Percentiles rank a stretch among this genome's conserved stretches.
These are phyloP conservation scores for Eutrema salsugineum DNA, from an alignment of 441 rosid species.

Conservation along the genomic window DNA sequence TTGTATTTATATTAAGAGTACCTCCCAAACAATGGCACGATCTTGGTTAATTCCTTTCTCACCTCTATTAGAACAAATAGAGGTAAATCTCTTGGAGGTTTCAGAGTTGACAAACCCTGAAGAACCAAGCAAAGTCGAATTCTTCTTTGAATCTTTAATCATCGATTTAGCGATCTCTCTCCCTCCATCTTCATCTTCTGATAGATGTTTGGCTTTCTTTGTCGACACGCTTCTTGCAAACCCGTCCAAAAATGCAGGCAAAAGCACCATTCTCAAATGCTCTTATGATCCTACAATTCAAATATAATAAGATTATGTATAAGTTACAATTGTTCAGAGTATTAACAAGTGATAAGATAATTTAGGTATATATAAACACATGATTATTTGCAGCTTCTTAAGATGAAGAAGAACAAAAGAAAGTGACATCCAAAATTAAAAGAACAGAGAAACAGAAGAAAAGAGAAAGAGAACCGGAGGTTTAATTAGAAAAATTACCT, in stretches of 20 bases:
- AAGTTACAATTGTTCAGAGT: neutral
- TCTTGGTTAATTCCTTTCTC: constrained; percentile 87
- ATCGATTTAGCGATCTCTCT: constrained; percentile 61
- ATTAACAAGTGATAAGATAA: neutral
- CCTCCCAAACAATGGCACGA: constrained; percentile 84
- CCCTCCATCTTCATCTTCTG: constrained; percentile 39
- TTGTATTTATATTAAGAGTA: constrained; percentile 27
- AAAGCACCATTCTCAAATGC: constrained; percentile 28
- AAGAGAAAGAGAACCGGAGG: neutral
- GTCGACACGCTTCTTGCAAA: constrained; percentile 50
- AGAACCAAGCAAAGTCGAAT: constrained; percentile 53
- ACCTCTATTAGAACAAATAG: constrained; percentile 75
- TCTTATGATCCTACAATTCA: constrained; percentile 13
- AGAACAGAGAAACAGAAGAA: neutral
- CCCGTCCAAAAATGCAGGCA: constrained; percentile 65
- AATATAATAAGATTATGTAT: neutral
- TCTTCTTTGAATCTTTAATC: constrained; percentile 69
- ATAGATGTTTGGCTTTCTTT: constrained; percentile 43
- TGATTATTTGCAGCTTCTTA: constrained; percentile 1
- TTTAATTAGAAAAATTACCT: neutral
- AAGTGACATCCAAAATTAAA: neutral
- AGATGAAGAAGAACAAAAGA: neutral
- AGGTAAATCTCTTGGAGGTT: constrained; percentile 47
- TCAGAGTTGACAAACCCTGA: constrained; percentile 53
- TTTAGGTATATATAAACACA: neutral